Evolutionary conservation across 768 basidiomycete genomes (phyloP).

Genomic region (Tubosaeta brunneosetosa): DNA sequence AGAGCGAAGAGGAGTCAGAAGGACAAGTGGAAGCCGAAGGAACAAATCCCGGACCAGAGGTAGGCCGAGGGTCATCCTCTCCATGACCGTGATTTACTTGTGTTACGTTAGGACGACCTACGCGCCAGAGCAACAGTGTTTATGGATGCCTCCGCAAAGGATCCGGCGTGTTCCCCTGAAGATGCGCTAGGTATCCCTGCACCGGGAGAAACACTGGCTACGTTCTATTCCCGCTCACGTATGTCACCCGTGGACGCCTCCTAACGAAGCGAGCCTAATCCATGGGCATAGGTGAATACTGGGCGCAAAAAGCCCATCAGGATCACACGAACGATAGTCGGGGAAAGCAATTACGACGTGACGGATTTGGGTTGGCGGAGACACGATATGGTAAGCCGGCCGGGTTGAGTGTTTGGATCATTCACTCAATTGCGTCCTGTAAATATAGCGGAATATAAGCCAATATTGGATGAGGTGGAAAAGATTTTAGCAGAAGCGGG

Average conservation of each 20-base stretch:
- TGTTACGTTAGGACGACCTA: constrained; percentile 32
- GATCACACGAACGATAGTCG: constrained; percentile 51
- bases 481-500: constrained; percentile 81
- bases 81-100: not conserved
- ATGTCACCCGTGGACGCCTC: constrained; percentile 23
- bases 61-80: not conserved
- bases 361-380: constrained; percentile 74
- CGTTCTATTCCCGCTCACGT: constrained; percentile 82
- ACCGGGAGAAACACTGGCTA: constrained; percentile 78
- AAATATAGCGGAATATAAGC: constrained; percentile 67
- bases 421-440: not conserved
- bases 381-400: constrained; percentile 57
- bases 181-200: constrained; percentile 74
- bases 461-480: constrained; percentile 76
- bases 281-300: constrained; percentile 58
- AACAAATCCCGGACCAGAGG: constrained; percentile 10
- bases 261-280: not conserved
- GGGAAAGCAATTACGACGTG: constrained; percentile 73
- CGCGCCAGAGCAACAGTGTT: constrained; percentile 44
- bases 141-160: constrained; percentile 62
- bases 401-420: not conserved
- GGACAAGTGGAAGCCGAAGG: not conserved
- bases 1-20: constrained; percentile 28
- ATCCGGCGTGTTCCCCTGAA: constrained; percentile 52
- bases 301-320: constrained; percentile 67